Evolutionary conservation across 2,329 filamentous ascomycete species (phyloP).

Genomic region (Calcarisporium arbuscula): DNA sequence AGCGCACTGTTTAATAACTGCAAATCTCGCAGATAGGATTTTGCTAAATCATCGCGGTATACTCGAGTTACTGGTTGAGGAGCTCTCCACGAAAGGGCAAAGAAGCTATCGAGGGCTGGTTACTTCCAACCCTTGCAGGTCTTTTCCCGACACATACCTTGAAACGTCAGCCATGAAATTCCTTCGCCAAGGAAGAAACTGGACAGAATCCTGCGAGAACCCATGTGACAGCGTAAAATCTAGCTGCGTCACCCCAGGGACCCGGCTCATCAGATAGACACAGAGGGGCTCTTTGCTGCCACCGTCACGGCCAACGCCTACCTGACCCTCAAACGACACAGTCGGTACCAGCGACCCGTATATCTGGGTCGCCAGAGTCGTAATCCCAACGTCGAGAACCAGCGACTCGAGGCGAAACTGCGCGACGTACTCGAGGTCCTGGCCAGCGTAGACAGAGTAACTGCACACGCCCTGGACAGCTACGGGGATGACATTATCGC

Average conservation of each 20-base stretch:
- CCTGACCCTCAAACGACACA: constrained; percentile 20
- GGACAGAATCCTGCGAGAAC: constrained; percentile 25
- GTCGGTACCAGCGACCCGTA: constrained; percentile 23
- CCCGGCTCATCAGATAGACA: constrained; percentile 29
- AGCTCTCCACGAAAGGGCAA: constrained; percentile 30
- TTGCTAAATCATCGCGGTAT: constrained; percentile 17
- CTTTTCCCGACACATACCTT: constrained; percentile 12
- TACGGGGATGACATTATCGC: constrained; percentile 24
- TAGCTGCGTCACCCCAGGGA: constrained; percentile 27
- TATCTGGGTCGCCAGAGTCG: constrained; percentile 23
- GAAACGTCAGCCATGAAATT: constrained; percentile 28
- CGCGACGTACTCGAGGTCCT: constrained; percentile 23
- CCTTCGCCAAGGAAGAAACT: constrained; percentile 25
- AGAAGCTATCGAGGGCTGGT: constrained; percentile 23
- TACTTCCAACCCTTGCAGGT: background rate
- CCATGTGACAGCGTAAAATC: constrained; percentile 29
- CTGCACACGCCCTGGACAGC: constrained; percentile 29
- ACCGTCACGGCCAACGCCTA: constrained; percentile 17
- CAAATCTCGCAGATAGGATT: constrained; percentile 24
- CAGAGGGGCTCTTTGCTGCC: constrained; percentile 24
- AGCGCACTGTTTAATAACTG: constrained; percentile 23
- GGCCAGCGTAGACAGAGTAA: constrained; percentile 33
- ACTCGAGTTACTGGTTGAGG: constrained; percentile 21
- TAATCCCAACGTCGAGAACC: constrained; percentile 23
- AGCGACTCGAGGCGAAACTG: constrained; percentile 33